Evolutionary conservation across 164 flowering plant species (phyloP).

Genomic region (Stephania cephalantha): DNA sequence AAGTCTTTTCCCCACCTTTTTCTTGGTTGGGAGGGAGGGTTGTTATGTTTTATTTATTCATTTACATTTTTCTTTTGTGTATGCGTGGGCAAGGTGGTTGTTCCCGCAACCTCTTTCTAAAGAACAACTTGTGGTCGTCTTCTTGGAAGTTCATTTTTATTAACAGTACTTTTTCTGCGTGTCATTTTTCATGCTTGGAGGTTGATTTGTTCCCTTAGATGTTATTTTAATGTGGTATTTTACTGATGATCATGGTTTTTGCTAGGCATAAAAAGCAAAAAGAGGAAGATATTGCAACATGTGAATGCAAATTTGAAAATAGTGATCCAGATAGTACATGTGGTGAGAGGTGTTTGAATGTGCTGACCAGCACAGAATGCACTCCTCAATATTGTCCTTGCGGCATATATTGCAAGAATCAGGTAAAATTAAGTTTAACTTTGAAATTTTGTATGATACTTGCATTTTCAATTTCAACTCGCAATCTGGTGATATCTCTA

Average conservation of each 20-base stretch:
- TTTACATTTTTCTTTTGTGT: background rate
- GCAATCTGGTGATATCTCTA: background rate
- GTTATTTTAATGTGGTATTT: background rate
- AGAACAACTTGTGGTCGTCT: too few species aligned
- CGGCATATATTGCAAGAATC: slow-evolving; percentile 69
- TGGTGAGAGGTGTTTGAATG: slow-evolving; percentile 85
- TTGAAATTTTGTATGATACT: too few species aligned
- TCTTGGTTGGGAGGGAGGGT: too few species aligned
- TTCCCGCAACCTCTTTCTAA: too few species aligned
- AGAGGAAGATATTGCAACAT: slow-evolving; percentile 77
- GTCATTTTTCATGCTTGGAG: background rate
- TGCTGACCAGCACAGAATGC: slow-evolving; percentile 84
- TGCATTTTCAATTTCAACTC: too few species aligned
- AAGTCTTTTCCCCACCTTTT: too few species aligned
- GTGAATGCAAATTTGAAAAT: slow-evolving; percentile 56
- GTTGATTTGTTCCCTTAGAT: background rate
- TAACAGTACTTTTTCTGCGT: background rate
- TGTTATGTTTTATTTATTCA: background rate
- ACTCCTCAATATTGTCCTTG: slow-evolving; percentile 83
- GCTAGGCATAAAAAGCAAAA: slow-evolving; percentile 72
- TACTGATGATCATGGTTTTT: background rate
- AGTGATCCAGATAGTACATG: slow-evolving; percentile 68
- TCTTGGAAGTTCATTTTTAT: background rate
- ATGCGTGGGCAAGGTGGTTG: too few species aligned
- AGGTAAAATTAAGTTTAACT: slow-evolving; percentile 33